Evolutionary conservation across 2,329 filamentous ascomycete species (phyloP), one percentile per base, ranked within the genome.

Genomic region (Graphilbum ipis-grandicollis): DNA sequence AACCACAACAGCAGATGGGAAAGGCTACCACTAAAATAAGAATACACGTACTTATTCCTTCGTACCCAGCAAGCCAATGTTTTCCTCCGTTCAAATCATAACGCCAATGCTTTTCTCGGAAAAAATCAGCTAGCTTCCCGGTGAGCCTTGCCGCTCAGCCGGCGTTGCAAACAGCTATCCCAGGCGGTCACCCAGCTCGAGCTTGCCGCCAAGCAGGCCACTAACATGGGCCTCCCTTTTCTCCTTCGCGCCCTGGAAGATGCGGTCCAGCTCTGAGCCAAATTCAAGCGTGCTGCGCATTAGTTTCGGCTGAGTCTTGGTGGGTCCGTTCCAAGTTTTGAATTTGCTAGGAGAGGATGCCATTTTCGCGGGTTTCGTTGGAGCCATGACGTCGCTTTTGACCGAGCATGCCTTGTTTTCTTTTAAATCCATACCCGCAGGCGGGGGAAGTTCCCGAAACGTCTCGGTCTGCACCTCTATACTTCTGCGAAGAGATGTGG

Each of bases 281-380:
- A 44, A 46, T 9, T 49, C 46, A 4, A 41, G 33, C 1, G 45
- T 46, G 29, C 43, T 48, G 15, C 39, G 39, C 43, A 46, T 36
- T 25, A 44, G 26, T 3, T 39, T 38, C 1, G 36, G 39, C 26
- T 43, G 37, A 10, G 36, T 39, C 28, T 39, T 43, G 5, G 38
- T 22, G 13, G 39, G 35, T 2, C 48, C 47, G 19, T 35, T 44
- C 48, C 47, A 50, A 1, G 46, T 46, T 35, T 31, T 41, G 31
- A 39, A 48, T 30, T 47, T 50, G 22, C 37, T 35, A 19, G 39
- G 44, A 41, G 46, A 22, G 19, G 33, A 19, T 23, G 31, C 17
- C 10, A 12, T 9, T 13, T 15, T 23, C 4, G 9, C 22, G 15
- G n/a, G 25, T 14, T 13, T 30, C 19, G 12, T 30, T 19, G 31